Evolutionary conservation across 331 rosid genomes (phyloP).

Genomic region (Ulmus americana): DNA sequence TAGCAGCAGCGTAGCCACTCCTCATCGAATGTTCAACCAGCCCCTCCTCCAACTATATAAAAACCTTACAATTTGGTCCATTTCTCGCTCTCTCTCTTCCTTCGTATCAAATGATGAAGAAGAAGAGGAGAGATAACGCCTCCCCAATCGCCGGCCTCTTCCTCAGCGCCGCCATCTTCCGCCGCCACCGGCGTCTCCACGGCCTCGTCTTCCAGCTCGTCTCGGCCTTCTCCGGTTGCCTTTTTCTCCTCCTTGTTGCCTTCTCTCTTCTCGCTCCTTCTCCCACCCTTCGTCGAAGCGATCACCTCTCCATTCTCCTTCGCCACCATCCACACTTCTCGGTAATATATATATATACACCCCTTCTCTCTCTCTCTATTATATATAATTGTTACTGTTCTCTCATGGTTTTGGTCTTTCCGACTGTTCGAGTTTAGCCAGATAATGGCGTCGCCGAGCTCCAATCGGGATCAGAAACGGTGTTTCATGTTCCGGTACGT

Average conservation of each 20-base stretch:
- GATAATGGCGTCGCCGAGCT: slow-evolving; percentile 16
- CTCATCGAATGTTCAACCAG: not conserved
- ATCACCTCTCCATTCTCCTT: slow-evolving; percentile 23
- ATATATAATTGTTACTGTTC: not conserved
- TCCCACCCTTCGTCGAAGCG: slow-evolving; percentile 28
- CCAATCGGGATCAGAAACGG: slow-evolving; percentile 18
- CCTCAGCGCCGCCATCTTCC: slow-evolving; percentile 24
- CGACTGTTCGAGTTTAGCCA: slow-evolving; percentile 22
- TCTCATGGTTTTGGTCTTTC: not conserved
- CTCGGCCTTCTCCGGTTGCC: slow-evolving; percentile 42
- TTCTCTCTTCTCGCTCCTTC: slow-evolving; percentile 39
- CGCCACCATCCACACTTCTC: slow-evolving; percentile 6
- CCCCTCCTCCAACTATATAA: not conserved
- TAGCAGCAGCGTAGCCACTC: not conserved
- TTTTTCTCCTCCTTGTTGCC: slow-evolving; percentile 44
- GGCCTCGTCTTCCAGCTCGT: slow-evolving; percentile 39
- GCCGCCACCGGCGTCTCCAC: slow-evolving; percentile 40
- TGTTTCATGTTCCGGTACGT: slow-evolving; percentile 42
- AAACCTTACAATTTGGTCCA: not conserved
- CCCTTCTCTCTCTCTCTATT: not conserved
- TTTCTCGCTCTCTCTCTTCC: not conserved
- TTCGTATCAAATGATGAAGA: slow-evolving; percentile 9
- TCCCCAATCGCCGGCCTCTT: not conserved
- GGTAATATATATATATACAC: slow-evolving; percentile 7
- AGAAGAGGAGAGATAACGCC: slow-evolving; percentile 26